These are phyloP conservation scores for Mycena chlorophos DNA, from an alignment of 768 basidiomycete species.

Conservation along the genomic window DNA sequence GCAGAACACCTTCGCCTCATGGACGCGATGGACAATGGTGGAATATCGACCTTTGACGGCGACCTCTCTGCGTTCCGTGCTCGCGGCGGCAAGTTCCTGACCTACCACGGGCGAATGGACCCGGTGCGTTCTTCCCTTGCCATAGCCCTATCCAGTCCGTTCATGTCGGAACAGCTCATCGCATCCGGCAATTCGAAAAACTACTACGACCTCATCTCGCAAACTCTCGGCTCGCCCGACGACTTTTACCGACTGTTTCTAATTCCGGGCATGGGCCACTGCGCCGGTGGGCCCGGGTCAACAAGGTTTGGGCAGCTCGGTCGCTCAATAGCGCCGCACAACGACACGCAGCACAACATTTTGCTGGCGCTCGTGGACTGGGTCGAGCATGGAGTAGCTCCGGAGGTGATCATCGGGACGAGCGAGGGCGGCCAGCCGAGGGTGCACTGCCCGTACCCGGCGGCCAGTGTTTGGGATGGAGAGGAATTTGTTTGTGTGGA, in stretches of 20 bases:
- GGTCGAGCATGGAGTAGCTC: constrained; percentile 14
- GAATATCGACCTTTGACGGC: constrained; percentile 19
- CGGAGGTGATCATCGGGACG: constrained; percentile 8
- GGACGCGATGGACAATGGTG: constrained; percentile 11
- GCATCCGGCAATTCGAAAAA: constrained; percentile 24
- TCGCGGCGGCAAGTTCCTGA: constrained; percentile 28
- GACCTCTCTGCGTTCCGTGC: constrained; percentile 22
- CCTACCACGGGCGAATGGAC: constrained; percentile 25
- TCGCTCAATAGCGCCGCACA: background rate
- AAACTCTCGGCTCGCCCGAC: constrained; percentile 21
- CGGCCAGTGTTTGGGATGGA: constrained; percentile 12
- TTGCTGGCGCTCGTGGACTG: constrained; percentile 15
- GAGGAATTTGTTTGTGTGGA: background rate
- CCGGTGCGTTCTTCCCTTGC: background rate
- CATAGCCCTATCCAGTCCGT: background rate
- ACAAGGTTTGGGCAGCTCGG: constrained; percentile 18
- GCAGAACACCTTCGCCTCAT: background rate
- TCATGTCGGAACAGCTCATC: constrained; percentile 18
- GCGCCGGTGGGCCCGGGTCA: constrained; percentile 21
- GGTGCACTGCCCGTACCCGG: constrained; percentile 10
- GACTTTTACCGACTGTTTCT: constrained; percentile 29
- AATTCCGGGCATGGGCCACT: constrained; percentile 29
- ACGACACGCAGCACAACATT: constrained; percentile 3
- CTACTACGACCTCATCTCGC: constrained; percentile 21
- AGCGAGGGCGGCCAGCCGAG: background rate